Conservation (phyloP, 1,139 yeast species). For the Meyerozyma sp. region DNA sequence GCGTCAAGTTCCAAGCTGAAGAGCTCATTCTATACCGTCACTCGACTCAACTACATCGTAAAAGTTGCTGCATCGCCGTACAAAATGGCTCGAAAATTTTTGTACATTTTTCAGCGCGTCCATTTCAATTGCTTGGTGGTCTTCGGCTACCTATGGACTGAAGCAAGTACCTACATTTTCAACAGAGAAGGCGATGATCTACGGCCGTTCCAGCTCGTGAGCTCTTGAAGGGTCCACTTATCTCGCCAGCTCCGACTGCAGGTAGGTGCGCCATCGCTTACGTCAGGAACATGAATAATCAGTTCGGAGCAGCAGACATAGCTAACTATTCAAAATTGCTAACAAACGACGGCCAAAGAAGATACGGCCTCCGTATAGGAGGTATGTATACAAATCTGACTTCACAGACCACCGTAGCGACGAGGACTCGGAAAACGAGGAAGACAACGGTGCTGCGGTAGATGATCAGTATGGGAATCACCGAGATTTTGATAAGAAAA, state of each 20-base stretch:
- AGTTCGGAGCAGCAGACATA: neutral
- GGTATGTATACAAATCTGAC: conserved; percentile 65
- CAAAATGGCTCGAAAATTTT: neutral
- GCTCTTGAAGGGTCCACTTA: neutral
- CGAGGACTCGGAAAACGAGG: conserved; percentile 33
- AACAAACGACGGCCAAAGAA: conserved; percentile 84
- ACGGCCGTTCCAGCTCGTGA: neutral
- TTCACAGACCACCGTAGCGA: conserved; percentile 23
- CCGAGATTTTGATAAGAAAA: conserved; percentile 21
- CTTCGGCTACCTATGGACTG: neutral
- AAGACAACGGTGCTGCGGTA: conserved; percentile 12
- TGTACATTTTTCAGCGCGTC: neutral
- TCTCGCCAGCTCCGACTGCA: neutral
- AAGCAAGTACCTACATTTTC: neutral
- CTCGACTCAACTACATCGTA: neutral
- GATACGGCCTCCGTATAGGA: conserved; percentile 68
- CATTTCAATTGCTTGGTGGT: neutral
- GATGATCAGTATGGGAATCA: conserved; percentile 18
- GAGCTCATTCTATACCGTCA: neutral
- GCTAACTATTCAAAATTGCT: conserved; percentile 47
- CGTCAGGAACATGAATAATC: neutral
- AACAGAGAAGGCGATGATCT: neutral
- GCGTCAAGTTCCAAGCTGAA: no score
- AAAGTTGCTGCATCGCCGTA: neutral
- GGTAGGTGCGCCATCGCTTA: neutral